Evolutionary conservation across 371 early-diverging fungal genomes (phyloP), one percentile per base, ranked within the genome.

Genomic region (Haplosporangium sp.): DNA sequence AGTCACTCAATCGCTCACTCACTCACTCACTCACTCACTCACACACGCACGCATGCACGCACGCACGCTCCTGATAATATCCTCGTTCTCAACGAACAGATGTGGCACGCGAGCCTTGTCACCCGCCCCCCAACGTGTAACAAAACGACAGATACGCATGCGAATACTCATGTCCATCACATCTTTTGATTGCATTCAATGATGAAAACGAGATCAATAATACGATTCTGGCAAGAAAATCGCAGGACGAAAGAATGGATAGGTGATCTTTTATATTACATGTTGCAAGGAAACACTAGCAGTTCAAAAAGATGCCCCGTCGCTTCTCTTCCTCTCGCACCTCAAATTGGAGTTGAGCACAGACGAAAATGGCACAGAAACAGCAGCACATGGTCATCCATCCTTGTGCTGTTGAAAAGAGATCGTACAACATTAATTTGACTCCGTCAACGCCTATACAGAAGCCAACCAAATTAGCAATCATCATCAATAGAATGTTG

Each of bases 401-500:
- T 29, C 73, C 75, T 13, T 68, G 58, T 11, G 50, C 50, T 1
- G 62, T 59, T 29, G 70, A 83, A 46, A 82, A 74, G 21, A 80
- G 59, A 55, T 64, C 76, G 50, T 50, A 57, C 40, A 81, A 55
- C 91, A 94, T 91, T 36, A 83, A 84, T 56, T 86, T 83, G 66
- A 94, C 87, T 5, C 98, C 96, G 57, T 94, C 97, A 14, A 93
- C 76, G 3, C 96, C 97, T 20, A 95, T 90, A 48, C 91, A 90
- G 80, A 98, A 98, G 1, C 99, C 99, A 21, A 98, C 95, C 50
- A 98, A 74, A 75, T 98, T 98, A 9, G 95, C 98, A 61, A 89
- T 85, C 90, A 96, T 95, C 97, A 98, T 96, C 81, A 93, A 83
- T 18, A 94, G 64, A n/a, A 98, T 94, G 80, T 98, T 98, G 18